Conservation (phyloP, 257 asterid genomes). For the Parsonsia alboflavescens region DNA sequence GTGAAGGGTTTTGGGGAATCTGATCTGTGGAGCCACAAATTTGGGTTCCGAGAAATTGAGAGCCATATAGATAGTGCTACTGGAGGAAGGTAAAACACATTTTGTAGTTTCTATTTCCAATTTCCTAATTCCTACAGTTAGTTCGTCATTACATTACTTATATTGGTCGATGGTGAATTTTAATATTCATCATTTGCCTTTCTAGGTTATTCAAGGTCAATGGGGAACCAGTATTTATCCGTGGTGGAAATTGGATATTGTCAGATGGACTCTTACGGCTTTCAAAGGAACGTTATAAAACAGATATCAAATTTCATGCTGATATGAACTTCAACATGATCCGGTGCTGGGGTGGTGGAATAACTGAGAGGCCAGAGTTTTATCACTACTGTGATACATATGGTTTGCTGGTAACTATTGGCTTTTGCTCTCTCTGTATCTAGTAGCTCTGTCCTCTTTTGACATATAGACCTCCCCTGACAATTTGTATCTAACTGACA, state of each 20-base stretch:
- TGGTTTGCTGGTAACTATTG: slow-evolving; percentile 69
- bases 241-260: slow-evolving; percentile 98
- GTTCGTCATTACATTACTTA: background rate
- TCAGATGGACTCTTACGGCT: slow-evolving; percentile 93
- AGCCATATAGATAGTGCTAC: slow-evolving; percentile 63
- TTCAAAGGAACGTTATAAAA: slow-evolving; percentile 66
- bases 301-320: slow-evolving; percentile 93
- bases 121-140: background rate
- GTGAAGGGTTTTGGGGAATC: slow-evolving; percentile 78
- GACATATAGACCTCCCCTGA: no score
- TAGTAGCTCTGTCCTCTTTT: no score
- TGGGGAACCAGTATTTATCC: slow-evolving; percentile 82
- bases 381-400: slow-evolving; percentile 84
- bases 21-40: slow-evolving; percentile 75
- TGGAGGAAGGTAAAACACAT: slow-evolving; percentile 75
- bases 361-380: slow-evolving; percentile 97
- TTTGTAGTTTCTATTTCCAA: background rate
- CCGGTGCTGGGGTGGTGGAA: slow-evolving; percentile 99
- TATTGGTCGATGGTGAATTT: slow-evolving; percentile 4
- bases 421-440: background rate
- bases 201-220: slow-evolving; percentile 86
- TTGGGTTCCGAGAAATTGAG: slow-evolving; percentile 94
- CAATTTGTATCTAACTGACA: no score
- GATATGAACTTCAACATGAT: slow-evolving; percentile 99
- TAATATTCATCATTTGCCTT: slow-evolving; percentile 10